Base-by-base conservation (phyloP, 108 stramenopile genomes). In the Pseudonitzschia multistriata region DNA sequence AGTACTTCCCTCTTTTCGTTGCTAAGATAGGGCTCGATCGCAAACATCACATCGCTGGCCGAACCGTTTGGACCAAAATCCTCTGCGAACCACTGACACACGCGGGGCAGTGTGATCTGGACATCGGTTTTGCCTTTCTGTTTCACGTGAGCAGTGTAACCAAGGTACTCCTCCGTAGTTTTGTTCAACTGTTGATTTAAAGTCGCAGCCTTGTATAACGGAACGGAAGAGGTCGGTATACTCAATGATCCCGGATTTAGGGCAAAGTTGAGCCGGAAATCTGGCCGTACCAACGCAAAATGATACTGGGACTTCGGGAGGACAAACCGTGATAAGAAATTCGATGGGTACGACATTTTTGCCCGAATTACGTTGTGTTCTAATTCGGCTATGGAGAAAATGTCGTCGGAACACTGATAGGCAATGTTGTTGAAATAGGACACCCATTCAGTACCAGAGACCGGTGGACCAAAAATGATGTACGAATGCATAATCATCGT, bases 321-420 rank as follows among this genome's bases (percentile, higher is more conserved):
- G 30, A 84, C 81, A 61, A 86, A 85, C 37, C 76, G 71, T 2
- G 82, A 80, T 2, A 85, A n/a, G 53, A 86, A 83, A 49, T 82
- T 81, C 1, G 86, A 82, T 11, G 86, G 86, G 57, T 67, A 74
- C 17, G 53, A 62, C 89, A 84, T 90, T 47, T 84, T 50, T 19
- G 82, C 68, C 6, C 85, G 75, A 30, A 91, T 83, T 7, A 91
- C 85, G 66, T 79, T 80, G 66, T 91, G 90, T 74, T 91, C 90
- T 22, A 91, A 67, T 72, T 91, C 90, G 7, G 85, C 71, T 19
- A 91, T 45, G 25, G 87, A 87, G 49, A 91, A 88, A 22, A 91
- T 78, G 42, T 91, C 90, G 52, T 88, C 90, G 27, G 73, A 71
- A 52, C 72, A 80, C 61, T 91, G 78, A 63, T 87, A 91, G 10